These are phyloP conservation scores for Tulasnella sp. DNA, from an alignment of 768 basidiomycete genomes.

Conservation along the genomic window DNA sequence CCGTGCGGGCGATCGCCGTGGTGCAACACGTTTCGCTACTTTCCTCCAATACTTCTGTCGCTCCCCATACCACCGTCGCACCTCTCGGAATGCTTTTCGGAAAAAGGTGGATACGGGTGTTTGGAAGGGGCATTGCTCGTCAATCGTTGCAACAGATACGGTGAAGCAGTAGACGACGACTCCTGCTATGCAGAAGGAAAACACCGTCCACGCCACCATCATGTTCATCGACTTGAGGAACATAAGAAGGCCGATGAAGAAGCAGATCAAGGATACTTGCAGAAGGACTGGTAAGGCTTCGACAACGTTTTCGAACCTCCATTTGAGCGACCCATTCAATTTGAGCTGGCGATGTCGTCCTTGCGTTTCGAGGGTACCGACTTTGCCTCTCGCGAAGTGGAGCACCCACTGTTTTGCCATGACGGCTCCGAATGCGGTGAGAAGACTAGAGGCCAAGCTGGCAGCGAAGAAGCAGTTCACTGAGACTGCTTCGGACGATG, in stretches of 20 bases:
- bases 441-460: constrained; percentile 25
- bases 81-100: not conserved
- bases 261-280: constrained; percentile 18
- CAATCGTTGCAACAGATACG: not conserved
- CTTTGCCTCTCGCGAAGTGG: constrained; percentile 13
- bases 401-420: constrained; percentile 26
- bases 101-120: not conserved
- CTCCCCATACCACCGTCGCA: not conserved
- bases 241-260: constrained; percentile 14
- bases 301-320: constrained; percentile 23
- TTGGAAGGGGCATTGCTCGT: constrained; percentile 22
- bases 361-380: constrained; percentile 21
- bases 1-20: not conserved
- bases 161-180: constrained; percentile 16
- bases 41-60: not conserved
- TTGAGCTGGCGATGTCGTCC: constrained; percentile 23
- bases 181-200: not conserved
- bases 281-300: constrained; percentile 21
- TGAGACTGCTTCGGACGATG: constrained; percentile 4
- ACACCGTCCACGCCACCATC: not conserved
- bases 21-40: not conserved
- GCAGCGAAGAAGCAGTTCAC: constrained; percentile 21
- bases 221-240: constrained; percentile 19
- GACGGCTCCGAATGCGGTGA: constrained; percentile 22
- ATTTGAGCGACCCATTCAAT: constrained; percentile 6